phyloP scores from a whole-genome alignment of 352 stramenopile species.

The Phytophthora hybrid region DNA sequence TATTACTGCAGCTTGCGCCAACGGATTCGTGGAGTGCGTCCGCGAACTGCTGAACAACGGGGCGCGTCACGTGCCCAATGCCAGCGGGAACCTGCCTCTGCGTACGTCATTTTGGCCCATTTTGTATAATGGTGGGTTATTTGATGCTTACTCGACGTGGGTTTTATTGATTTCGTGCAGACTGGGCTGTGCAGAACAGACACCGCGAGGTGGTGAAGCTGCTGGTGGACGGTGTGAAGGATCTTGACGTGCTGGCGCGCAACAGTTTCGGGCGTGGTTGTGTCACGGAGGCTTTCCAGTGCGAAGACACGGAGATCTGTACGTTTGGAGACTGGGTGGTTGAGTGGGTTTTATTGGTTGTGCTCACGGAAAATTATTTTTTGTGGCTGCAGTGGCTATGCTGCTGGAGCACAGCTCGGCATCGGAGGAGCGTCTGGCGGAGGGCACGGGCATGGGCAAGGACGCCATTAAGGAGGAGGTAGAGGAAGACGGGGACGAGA shows the following conservation, averaged over 20 bases:
- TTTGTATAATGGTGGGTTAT: background rate
- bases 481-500: slow-evolving; percentile 66
- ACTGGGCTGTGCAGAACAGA: slow-evolving; percentile 91
- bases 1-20: slow-evolving; percentile 68
- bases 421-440: slow-evolving; percentile 77
- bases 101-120: slow-evolving; percentile 42
- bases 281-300: slow-evolving; percentile 86
- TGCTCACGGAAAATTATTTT: background rate
- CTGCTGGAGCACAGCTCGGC: slow-evolving; percentile 85
- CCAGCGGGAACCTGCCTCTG: slow-evolving; percentile 79
- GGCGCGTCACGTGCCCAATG: slow-evolving; percentile 70
- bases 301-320: slow-evolving; percentile 88
- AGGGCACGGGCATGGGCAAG: slow-evolving; percentile 77
- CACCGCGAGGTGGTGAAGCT: slow-evolving; percentile 84
- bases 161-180: slow-evolving; percentile 32
- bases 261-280: slow-evolving; percentile 86
- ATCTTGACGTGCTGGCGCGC: slow-evolving; percentile 85
- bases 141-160: background rate
- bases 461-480: slow-evolving; percentile 73
- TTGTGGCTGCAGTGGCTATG: slow-evolving; percentile 53
- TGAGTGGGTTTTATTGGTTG: background rate
- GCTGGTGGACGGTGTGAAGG: slow-evolving; percentile 64
- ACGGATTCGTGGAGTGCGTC: slow-evolving; percentile 74
- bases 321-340: slow-evolving; percentile 24
- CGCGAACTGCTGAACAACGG: slow-evolving; percentile 64